Conservation (phyloP, 129 eudicot genomes). For the Silybum marianum region DNA sequence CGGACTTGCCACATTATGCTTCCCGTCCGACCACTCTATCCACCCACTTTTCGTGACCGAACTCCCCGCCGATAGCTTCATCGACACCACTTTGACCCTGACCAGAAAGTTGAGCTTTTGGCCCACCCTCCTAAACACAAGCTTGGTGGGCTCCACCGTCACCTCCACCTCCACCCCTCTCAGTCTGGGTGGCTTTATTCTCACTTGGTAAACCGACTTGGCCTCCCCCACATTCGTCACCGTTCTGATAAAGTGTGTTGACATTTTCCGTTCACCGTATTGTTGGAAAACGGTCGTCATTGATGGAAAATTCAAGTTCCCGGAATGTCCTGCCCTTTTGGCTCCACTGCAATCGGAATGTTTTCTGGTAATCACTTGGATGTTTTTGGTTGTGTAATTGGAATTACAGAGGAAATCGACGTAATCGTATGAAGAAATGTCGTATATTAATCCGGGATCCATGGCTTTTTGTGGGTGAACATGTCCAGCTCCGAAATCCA, state of each 20-base stretch:
- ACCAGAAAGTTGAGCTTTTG: slow-evolving; percentile 79
- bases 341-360: slow-evolving; percentile 61
- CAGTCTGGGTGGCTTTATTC: slow-evolving; percentile 58
- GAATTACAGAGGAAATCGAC: slow-evolving; percentile 81
- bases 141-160: slow-evolving; percentile 74
- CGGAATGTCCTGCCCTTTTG: slow-evolving; percentile 72
- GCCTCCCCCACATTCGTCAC: slow-evolving; percentile 81
- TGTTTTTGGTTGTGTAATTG: slow-evolving; percentile 67
- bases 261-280: slow-evolving; percentile 65
- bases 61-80: slow-evolving; percentile 71
- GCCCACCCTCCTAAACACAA: slow-evolving; percentile 68
- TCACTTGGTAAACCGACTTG: slow-evolving; percentile 58
- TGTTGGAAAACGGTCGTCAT: slow-evolving; percentile 74
- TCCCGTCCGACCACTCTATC: slow-evolving; percentile 84
- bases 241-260: slow-evolving; percentile 71
- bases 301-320: slow-evolving; percentile 81
- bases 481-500: slow-evolving; percentile 95
- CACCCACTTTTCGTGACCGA: slow-evolving; percentile 65
- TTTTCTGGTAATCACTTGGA: slow-evolving; percentile 63
- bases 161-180: slow-evolving; percentile 46
- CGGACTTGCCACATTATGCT: slow-evolving; percentile 73
- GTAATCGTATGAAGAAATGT: slow-evolving; percentile 66
- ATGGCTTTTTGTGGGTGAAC: slow-evolving; percentile 88
- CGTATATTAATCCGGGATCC: slow-evolving; percentile 91
- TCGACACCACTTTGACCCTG: slow-evolving; percentile 59